These are phyloP conservation scores for Pseudopyricularia javanii DNA, from an alignment of 2,329 filamentous ascomycete species.

Conservation along the genomic window DNA sequence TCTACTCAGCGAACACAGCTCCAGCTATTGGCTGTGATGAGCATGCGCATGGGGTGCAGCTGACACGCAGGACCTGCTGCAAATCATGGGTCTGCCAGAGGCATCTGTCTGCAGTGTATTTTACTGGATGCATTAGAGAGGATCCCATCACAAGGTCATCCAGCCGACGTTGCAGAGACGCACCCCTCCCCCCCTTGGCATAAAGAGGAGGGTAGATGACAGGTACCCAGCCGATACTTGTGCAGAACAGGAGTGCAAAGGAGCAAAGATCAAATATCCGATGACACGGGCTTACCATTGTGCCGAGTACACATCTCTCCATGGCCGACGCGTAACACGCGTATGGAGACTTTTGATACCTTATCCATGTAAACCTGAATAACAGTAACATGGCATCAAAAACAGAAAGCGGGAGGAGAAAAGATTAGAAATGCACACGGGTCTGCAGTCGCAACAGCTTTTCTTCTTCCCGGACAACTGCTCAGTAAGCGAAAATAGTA, in stretches of 20 bases:
- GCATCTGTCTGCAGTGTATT: neutral
- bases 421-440: no score
- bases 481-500: no score
- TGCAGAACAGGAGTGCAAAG: no score
- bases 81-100: neutral
- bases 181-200: neutral
- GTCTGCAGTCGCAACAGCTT: no score
- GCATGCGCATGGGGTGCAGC: neutral
- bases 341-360: neutral
- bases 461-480: no score
- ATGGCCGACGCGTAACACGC: neutral
- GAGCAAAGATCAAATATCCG: no score
- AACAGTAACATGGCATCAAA: no score
- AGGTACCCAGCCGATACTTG: neutral
- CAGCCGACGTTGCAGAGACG: neutral
- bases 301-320: neutral
- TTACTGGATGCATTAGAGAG: neutral
- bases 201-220: neutral
- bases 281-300: neutral
- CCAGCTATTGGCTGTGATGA: neutral
- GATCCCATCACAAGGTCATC: neutral
- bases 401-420: no score
- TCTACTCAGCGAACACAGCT: no score
- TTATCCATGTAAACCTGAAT: no score
- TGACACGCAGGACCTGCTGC: neutral